phyloP scores from a whole-genome alignment of 768 basidiomycete species.

The Xerocomus brunneocitrinus region DNA sequence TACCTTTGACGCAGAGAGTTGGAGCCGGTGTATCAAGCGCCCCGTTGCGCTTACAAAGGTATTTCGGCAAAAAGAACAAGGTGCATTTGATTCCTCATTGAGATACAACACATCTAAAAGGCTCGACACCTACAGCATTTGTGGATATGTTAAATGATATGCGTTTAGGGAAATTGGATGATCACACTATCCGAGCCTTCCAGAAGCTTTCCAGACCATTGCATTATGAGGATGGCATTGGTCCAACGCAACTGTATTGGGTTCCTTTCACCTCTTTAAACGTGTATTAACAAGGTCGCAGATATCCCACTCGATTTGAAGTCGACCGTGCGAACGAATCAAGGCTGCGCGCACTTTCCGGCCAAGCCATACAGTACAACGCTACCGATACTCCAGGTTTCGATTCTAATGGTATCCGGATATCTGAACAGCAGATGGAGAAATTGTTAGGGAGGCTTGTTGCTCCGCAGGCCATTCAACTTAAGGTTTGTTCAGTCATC shows the following conservation, averaged over 20 bases:
- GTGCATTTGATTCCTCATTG: conserved; percentile 30
- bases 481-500: conserved; percentile 40
- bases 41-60: conserved; percentile 64
- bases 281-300: conserved; percentile 23
- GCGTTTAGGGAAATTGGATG: conserved; percentile 65
- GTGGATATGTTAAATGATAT: conserved; percentile 85
- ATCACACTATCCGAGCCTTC: conserved; percentile 46
- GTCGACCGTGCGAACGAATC: conserved; percentile 65
- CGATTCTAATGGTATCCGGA: conserved; percentile 39
- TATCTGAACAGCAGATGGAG: conserved; percentile 37
- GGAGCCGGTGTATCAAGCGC: conserved; percentile 58
- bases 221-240: conserved; percentile 64
- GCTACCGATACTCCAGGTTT: conserved; percentile 44
- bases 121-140: conserved; percentile 42
- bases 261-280: background rate
- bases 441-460: conserved; percentile 58
- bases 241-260: conserved; percentile 75
- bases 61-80: conserved; percentile 84
- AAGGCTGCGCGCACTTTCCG: conserved; percentile 44
- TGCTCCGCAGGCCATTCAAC: conserved; percentile 40
- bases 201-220: conserved; percentile 51
- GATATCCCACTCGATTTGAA: conserved; percentile 66
- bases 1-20: conserved; percentile 77
- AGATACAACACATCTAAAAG: background rate
- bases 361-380: conserved; percentile 35